These are phyloP conservation scores for Trichoderma arundinaceum DNA, from an alignment of 2,329 filamentous ascomycete species.

Conservation along the genomic window DNA sequence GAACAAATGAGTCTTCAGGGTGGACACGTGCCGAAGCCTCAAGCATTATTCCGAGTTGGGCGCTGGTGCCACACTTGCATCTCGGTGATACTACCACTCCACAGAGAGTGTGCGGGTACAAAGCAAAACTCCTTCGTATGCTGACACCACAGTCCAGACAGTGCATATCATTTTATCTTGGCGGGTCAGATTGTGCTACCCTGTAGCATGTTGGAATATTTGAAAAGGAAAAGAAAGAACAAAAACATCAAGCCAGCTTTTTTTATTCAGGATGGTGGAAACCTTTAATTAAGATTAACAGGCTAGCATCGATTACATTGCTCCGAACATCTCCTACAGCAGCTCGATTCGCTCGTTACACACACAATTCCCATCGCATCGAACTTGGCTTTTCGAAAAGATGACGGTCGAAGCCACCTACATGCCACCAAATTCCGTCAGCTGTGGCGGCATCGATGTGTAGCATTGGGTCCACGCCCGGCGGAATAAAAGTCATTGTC, in stretches of 20 bases:
- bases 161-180: too few species aligned
- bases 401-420: too few species aligned
- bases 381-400: neutral
- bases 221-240: too few species aligned
- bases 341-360: too few species aligned
- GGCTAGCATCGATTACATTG: too few species aligned
- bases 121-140: too few species aligned
- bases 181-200: neutral
- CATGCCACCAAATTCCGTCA: neutral
- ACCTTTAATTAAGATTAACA: too few species aligned
- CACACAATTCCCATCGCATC: too few species aligned
- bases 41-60: constrained; percentile 1
- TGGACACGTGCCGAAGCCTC: constrained; percentile 2
- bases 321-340: too few species aligned
- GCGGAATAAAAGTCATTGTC: neutral
- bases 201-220: neutral
- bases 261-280: neutral
- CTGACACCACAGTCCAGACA: neutral
- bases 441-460: neutral
- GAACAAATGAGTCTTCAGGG: neutral
- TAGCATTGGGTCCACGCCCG: neutral
- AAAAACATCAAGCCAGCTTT: neutral
- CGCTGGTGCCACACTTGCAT: neutral
- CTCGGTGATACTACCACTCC: neutral
- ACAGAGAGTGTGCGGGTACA: too few species aligned